phyloP scores from a whole-genome alignment of 1,284 basidiomycete species.

The Fomitiporia mediterranea region DNA sequence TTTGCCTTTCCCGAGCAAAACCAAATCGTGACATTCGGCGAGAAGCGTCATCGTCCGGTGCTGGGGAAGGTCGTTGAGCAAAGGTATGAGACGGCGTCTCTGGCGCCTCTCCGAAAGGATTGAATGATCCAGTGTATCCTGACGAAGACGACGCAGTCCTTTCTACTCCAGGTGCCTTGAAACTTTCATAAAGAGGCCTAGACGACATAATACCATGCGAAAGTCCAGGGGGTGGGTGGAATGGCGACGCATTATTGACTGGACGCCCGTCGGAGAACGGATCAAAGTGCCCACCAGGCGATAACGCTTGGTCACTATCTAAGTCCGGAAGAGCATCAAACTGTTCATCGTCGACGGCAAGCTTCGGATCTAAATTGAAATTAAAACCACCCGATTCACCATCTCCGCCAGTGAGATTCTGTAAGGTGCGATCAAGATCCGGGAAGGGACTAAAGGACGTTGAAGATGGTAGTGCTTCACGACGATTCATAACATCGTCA shows the following conservation, averaged over 20 bases:
- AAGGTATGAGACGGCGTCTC: constrained; percentile 36
- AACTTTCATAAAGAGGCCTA: constrained; percentile 49
- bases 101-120: constrained; percentile 65
- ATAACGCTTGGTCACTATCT: constrained; percentile 37
- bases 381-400: constrained; percentile 63
- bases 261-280: constrained; percentile 10
- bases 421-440: constrained; percentile 79
- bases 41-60: constrained; percentile 55
- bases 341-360: constrained; percentile 49
- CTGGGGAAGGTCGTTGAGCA: constrained; percentile 29
- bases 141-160: constrained; percentile 43
- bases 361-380: constrained; percentile 75
- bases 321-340: constrained; percentile 47
- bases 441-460: constrained; percentile 73
- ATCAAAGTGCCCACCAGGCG: constrained; percentile 10
- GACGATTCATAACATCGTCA: constrained; percentile 75
- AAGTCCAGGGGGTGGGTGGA: constrained; percentile 44
- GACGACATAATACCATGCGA: constrained; percentile 41
- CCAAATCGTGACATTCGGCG: constrained; percentile 78
- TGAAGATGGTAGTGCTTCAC: constrained; percentile 49
- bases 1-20: constrained; percentile 72
- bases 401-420: constrained; percentile 57
- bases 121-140: constrained; percentile 68
- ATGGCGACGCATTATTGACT: background rate
- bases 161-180: constrained; percentile 39